Evolutionary conservation across 2,329 filamentous ascomycete genomes (phyloP), one percentile per base, ranked within the genome.

Genomic region (Spiromastix sp.): DNA sequence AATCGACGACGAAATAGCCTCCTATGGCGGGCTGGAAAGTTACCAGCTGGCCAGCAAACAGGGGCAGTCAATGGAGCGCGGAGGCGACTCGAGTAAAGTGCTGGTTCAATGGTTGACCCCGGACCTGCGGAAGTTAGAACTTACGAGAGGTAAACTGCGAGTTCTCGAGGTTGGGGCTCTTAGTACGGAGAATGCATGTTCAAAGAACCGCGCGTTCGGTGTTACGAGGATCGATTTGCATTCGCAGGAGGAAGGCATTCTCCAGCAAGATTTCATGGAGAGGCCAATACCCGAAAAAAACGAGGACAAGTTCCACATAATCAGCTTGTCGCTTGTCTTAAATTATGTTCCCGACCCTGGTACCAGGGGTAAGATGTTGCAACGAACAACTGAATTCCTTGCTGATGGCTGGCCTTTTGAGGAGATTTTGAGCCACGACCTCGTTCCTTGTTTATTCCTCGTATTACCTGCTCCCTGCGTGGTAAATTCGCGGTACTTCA

Each of bases 201-300:
- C 86, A 1, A 74, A 67, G 41, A 81, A 80, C 42, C 68, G 68
- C 5, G 54, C 72, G 28, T 82, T 96, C 48, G 67, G 81, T 22
- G 76, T 93, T 48, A 73, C 79, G 42, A 75, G 86, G 44, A 95
- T 98, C 55, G 91, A 98, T 54, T 64, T 98, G 37, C 83, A 93
- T 59, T 91, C 86, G 40, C 85, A 93, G 52, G 79, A 79, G 30
- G 68, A 79, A 1, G 59, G 56, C 2, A 98, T 98, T 45, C 55
- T 78, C 38, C 77, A 93, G 57, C 85, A 95, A 54, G 85, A 98
- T 57, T 96, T 98, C 52, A 94, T 98, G 87, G 64, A 85, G 46
- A 72, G 86, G 17, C 83, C 86, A 0, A 58, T 89, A 3, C 89
- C 89, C 0, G 20, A 34, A 4, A 56, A 46, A 5, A 54, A 69